Conservation (phyloP, 257 asterid genomes). For the Plectranthus barbatus region DNA sequence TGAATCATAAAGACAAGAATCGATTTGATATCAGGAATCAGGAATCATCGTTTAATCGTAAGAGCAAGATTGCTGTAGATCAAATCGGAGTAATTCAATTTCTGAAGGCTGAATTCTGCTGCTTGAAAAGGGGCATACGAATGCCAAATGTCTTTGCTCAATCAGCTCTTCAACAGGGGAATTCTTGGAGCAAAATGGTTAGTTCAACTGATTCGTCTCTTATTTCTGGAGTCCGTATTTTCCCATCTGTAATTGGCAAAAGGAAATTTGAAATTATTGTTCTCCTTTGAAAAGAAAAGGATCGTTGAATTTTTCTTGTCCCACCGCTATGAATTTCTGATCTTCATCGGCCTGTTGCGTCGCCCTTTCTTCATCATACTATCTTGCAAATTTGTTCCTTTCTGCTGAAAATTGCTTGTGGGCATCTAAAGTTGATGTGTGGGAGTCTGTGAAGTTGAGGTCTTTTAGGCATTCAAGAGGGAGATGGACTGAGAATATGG, state of each 20-base stretch:
- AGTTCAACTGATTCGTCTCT: constrained; percentile 19
- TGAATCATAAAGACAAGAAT: no score
- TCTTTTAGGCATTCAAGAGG: neutral
- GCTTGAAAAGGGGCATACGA: neutral
- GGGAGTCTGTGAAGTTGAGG: neutral
- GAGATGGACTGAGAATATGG: neutral
- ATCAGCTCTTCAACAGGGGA: constrained; percentile 88
- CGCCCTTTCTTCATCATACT: neutral
- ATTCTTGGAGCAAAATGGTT: constrained; percentile 83
- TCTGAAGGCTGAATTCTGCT: neutral
- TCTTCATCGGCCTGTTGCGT: constrained; percentile 1
- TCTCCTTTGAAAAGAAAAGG: neutral
- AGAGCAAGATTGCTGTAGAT: neutral
- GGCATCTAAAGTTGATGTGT: neutral
- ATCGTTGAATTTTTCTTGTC: neutral
- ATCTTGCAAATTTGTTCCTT: neutral
- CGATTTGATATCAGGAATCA: no score
- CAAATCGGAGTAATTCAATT: neutral
- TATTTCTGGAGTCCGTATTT: neutral
- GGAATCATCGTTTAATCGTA: no score
- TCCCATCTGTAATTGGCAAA: neutral
- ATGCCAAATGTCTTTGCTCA: constrained; percentile 51
- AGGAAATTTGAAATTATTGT: neutral
- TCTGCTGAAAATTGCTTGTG: neutral
- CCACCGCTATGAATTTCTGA: neutral